Evolutionary conservation across 2,329 filamentous ascomycete genomes (phyloP), one percentile per base, ranked within the genome.

Genomic region (Aspergillus aculeatus): DNA sequence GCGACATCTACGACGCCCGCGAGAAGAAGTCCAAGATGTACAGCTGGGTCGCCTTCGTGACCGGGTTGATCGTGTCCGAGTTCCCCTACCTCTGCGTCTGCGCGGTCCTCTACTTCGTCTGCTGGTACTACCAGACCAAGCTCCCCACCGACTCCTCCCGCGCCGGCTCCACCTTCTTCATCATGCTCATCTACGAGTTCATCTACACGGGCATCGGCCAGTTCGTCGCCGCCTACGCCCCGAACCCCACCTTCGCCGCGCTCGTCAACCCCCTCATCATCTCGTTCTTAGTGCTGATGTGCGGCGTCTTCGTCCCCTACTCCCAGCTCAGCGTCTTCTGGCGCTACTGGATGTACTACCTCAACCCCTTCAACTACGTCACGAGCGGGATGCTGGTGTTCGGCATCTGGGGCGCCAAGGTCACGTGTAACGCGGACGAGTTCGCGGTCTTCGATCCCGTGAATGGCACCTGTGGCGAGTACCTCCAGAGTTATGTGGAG

Each of bases 141-240:
- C 78, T 92, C 1, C 86, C 89, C 0, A 79, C 79, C 1, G 82
- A 88, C 52, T 82, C 83, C 32, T 64, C 67, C 64, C 69, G 67
- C 21, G 66, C 73, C 7, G 73, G 73, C 2, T 66, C 65, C 65
- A 83, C 86, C 2, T 92, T 88, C 76, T 78, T 92, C 47, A 90
- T 93, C 84, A 86, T 85, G 14, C 73, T 92, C 64, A 81, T 92
- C 3, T 91, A 92, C 76, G 90, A 86, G 75, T 75, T 92, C 21
- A 89, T 91, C 78, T 84, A 87, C 72, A 84, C 82, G 21, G 86
- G 81, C 63, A 92, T 87, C 84, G 90, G 89, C 14, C 90, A 91
- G 72, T 92, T 89, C 85, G 89, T 93, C 64, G 89, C 87, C 58
- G 89, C 91, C 0, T 91, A 91, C 70, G 88, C 89, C 0, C 89